phyloP scores from a whole-genome alignment of 139 green algal species.

The Deuterostichococcus epilithicus region DNA sequence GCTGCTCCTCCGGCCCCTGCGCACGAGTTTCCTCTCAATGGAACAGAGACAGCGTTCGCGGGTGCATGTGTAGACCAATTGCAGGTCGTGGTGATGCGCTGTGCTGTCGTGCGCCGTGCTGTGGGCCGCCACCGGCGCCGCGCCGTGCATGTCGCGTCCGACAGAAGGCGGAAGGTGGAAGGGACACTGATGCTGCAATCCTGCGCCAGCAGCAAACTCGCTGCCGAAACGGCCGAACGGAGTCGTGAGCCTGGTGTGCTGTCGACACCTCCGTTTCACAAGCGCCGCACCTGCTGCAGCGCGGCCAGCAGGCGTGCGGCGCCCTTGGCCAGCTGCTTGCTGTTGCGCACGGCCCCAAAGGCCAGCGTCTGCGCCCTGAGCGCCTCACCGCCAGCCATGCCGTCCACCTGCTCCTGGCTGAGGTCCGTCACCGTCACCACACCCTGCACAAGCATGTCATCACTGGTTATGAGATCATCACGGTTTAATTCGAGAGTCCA shows the following conservation, averaged over 20 bases:
- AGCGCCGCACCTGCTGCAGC: slow-evolving; percentile 28
- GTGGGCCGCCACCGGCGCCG: background rate
- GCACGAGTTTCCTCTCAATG: too few species aligned
- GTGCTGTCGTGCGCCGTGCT: background rate
- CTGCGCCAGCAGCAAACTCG: too few species aligned
- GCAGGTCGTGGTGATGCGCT: background rate
- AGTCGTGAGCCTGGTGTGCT: too few species aligned
- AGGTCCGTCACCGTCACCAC: slow-evolving; percentile 50
- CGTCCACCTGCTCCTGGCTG: slow-evolving; percentile 51
- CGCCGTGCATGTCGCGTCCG: too few species aligned
- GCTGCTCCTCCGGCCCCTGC: slow-evolving; percentile 21
- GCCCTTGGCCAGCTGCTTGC: slow-evolving; percentile 7
- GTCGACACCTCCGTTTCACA: too few species aligned
- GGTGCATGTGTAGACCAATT: background rate
- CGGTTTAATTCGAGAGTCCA: too few species aligned
- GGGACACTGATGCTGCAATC: too few species aligned
- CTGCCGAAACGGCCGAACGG: too few species aligned
- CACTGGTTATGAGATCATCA: too few species aligned
- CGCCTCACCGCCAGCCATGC: slow-evolving; percentile 47
- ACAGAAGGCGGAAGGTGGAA: too few species aligned
- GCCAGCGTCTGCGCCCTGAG: slow-evolving; percentile 40
- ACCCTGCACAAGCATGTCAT: slow-evolving; percentile 8
- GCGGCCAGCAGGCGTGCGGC: slow-evolving; percentile 35
- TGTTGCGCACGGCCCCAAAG: slow-evolving; percentile 20
- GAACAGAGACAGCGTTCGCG: background rate